Percentiles rank a stretch among this genome's conserved stretches.
Evolutionary conservation across 345 rosid species (phyloP).

Genomic region (Eucalyptus globulus): DNA sequence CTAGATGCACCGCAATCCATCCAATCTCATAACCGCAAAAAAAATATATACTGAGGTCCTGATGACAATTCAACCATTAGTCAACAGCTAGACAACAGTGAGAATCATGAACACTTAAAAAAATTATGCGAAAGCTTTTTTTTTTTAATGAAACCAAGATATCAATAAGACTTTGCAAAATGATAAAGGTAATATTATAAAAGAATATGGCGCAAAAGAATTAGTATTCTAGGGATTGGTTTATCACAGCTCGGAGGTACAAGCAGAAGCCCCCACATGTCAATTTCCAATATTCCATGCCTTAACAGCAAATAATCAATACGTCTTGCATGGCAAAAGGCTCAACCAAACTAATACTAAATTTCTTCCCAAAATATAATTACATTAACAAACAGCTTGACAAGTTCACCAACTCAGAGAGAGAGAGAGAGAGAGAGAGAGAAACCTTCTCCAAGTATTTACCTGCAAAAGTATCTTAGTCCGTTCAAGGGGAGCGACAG

Average conservation of each 20-base stretch:
- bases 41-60: background rate
- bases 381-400: background rate
- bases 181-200: background rate
- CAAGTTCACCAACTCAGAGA: background rate
- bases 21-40: background rate
- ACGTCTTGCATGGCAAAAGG: background rate
- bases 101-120: background rate
- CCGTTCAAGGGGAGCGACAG: slow-evolving; percentile 89
- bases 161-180: background rate
- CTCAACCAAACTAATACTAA: background rate
- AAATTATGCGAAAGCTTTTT: background rate
- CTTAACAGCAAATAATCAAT: background rate
- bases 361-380: background rate
- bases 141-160: background rate
- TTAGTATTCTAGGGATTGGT: background rate
- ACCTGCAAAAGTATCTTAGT: slow-evolving; percentile 92
- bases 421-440: background rate
- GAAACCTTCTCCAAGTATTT: background rate
- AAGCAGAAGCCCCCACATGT: background rate
- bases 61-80: background rate
- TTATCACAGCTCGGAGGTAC: background rate
- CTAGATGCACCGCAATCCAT: background rate
- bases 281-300: background rate
- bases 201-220: background rate
- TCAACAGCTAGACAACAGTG: background rate